phyloP scores from a whole-genome alignment of 1,139 yeast genomes.

The Pichia sp. region DNA sequence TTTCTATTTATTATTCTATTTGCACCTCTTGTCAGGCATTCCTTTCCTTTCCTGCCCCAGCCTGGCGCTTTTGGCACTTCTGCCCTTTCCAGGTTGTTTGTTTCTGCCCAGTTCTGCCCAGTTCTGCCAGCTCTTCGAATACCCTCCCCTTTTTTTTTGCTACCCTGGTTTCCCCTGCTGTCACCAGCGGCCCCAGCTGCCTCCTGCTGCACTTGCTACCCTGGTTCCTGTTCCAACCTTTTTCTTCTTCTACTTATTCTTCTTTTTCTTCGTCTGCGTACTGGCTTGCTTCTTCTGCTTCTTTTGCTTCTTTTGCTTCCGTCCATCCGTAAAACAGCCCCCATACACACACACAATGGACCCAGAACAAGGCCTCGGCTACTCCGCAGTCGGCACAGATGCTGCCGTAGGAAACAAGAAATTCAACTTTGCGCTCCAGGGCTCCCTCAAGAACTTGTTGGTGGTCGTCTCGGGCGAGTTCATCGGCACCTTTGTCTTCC shows the following conservation, averaged over 20 bases:
- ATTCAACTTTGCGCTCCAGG: constrained; percentile 37
- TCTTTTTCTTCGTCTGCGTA: no score
- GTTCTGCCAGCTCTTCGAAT: no score
- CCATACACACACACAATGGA: constrained; percentile 19
- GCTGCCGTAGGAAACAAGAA: constrained; percentile 24
- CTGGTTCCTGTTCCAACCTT: no score
- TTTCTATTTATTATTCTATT: no score
- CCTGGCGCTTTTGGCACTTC: no score
- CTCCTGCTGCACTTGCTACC: no score
- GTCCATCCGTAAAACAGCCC: background rate
- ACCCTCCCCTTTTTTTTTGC: background rate
- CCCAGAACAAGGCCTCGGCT: constrained; percentile 35
- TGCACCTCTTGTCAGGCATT: no score
- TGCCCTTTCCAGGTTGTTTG: background rate
- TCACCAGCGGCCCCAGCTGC: background rate
- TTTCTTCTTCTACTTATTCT: no score
- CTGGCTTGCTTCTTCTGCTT: no score
- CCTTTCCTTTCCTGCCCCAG: no score
- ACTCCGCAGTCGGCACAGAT: constrained; percentile 34
- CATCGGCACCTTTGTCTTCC: constrained; percentile 79
- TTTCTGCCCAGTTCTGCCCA: background rate
- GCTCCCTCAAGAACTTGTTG: constrained; percentile 43
- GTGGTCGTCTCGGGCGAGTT: constrained; percentile 64
- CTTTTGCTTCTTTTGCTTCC: background rate
- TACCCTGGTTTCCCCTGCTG: background rate